Evolutionary conservation across 257 asterid genomes (phyloP), one percentile per base, ranked within the genome.

Genomic region (Verbascum thapsus): DNA sequence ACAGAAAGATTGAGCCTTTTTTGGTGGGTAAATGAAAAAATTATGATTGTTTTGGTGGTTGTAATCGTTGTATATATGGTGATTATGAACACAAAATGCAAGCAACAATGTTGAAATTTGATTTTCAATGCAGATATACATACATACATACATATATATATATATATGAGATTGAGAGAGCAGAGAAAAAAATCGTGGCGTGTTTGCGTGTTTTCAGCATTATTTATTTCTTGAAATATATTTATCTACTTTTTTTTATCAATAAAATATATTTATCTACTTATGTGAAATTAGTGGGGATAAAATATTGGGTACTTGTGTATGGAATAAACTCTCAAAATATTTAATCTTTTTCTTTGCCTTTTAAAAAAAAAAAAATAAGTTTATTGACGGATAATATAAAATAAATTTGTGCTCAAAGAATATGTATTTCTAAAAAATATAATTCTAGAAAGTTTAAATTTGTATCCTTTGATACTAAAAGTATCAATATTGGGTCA

Each of bases 101-200:
- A 58, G 20, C 26, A 22, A 57, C 44, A 17, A 53, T 23, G 56
- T 15, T 16, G 12, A 52, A 51, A 22, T 18, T 20, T 47, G 6
- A 2, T 20, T 9, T 16, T 53, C 54, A 15, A 56, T 73, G 50
- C 26, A 10, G 57, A 39, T 23, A 26, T n/a, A n/a, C n/a, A n/a
- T n/a, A n/a, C n/a, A n/a, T n/a, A n/a, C n/a, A n/a, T n/a, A n/a
- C n/a, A n/a, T n/a, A n/a, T n/a, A n/a, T n/a, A n/a, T n/a, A n/a
- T n/a, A n/a, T 54, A 16, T 37, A 11, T 41, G 67, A 13, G 71
- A 23, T 47, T 18, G 55, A 53, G 35, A 45, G 43, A 1, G 18
- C 6, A 34, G 64, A 49, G 60, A 43, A 16, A 34, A 45, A 49
- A 39, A 61, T 51, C 56, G 68, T 13, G 2, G 53, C 16, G 51